These are phyloP conservation scores for Xylariomycetidae sp. DNA, from an alignment of 2,329 filamentous ascomycete genomes.

Conservation along the genomic window DNA sequence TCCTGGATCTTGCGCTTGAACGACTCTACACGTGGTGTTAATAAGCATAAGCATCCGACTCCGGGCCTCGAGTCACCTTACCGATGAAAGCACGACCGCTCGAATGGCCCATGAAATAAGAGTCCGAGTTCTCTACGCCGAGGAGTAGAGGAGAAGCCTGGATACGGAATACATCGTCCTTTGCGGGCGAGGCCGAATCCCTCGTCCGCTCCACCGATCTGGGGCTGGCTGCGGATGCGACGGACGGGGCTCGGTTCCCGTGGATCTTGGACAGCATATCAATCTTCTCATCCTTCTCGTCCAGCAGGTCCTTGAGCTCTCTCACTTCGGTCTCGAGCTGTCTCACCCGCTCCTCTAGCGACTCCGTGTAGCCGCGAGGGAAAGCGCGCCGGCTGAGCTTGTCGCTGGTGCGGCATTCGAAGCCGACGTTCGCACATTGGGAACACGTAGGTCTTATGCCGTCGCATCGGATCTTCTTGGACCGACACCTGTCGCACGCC, in stretches of 20 bases:
- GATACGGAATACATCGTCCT: slow-evolving; percentile 74
- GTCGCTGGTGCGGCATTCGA: slow-evolving; percentile 98
- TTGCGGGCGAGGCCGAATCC: slow-evolving; percentile 42
- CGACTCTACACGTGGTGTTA: slow-evolving; percentile 50
- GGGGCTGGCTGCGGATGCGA: slow-evolving; percentile 32
- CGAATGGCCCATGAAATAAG: slow-evolving; percentile 78
- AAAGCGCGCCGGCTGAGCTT: slow-evolving; percentile 94
- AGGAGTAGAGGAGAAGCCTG: slow-evolving; percentile 69
- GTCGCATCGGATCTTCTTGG: slow-evolving; percentile 98
- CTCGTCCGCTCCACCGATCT: slow-evolving; percentile 32
- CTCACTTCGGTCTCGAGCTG: slow-evolving; percentile 77
- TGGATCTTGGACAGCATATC: slow-evolving; percentile 93
- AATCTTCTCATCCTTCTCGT: slow-evolving; percentile 98
- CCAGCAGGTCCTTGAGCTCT: slow-evolving; percentile 84
- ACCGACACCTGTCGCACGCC: slow-evolving; percentile 86
- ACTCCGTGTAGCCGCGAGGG: slow-evolving; percentile 93
- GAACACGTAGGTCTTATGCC: slow-evolving; percentile 91
- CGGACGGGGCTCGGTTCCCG: slow-evolving; percentile 39
- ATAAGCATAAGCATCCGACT: slow-evolving; percentile 1
- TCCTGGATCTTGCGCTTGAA: slow-evolving; percentile 78
- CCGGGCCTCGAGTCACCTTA: slow-evolving; percentile 40
- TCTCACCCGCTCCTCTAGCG: slow-evolving; percentile 87
- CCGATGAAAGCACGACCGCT: slow-evolving; percentile 80
- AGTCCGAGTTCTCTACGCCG: slow-evolving; percentile 65
- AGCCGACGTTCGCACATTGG: slow-evolving; percentile 93